These are phyloP conservation scores for Tetracladium marchalianum DNA, from an alignment of 495 filamentous ascomycete genomes.

Conservation along the genomic window DNA sequence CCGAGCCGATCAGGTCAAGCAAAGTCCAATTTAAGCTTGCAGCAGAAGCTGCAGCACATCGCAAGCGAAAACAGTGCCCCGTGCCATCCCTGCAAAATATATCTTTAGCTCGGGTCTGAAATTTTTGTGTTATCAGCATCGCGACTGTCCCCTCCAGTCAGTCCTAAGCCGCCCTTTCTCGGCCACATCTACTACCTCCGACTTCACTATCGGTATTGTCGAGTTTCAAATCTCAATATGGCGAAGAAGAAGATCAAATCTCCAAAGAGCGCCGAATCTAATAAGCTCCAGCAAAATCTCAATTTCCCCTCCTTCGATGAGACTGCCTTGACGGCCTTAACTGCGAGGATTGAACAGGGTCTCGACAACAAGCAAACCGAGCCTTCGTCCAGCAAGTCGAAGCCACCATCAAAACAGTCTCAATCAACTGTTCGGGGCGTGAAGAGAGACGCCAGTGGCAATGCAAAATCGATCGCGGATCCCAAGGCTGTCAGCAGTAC, in stretches of 20 bases:
- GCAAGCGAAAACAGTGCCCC: neutral
- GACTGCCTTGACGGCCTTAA: slow-evolving; percentile 49
- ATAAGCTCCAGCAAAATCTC: slow-evolving; percentile 4
- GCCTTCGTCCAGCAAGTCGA: slow-evolving; percentile 20
- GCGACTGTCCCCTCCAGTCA: too few species aligned
- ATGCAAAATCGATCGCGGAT: slow-evolving; percentile 32
- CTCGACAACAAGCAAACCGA: neutral
- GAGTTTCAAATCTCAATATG: slow-evolving; percentile 1
- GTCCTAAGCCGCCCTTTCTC: too few species aligned
- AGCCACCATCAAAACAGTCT: neutral
- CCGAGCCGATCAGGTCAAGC: too few species aligned
- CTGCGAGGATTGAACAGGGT: slow-evolving; percentile 49
- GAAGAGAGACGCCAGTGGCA: slow-evolving; percentile 42
- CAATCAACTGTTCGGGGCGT: slow-evolving; percentile 25
- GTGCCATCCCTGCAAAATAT: neutral
- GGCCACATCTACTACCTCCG: too few species aligned
- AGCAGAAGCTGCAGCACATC: neutral
- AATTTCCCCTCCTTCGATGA: slow-evolving; percentile 44
- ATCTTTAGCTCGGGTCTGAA: neutral
- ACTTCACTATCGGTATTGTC: too few species aligned
- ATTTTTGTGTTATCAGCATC: neutral
- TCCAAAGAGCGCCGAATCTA: slow-evolving; percentile 15
- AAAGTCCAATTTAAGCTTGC: too few species aligned
- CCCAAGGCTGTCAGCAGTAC: slow-evolving; percentile 12
- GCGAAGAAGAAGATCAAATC: slow-evolving; percentile 12